phyloP scores from a whole-genome alignment of 805 yeast genomes.

The Wickerhamiella allomyrinae region DNA sequence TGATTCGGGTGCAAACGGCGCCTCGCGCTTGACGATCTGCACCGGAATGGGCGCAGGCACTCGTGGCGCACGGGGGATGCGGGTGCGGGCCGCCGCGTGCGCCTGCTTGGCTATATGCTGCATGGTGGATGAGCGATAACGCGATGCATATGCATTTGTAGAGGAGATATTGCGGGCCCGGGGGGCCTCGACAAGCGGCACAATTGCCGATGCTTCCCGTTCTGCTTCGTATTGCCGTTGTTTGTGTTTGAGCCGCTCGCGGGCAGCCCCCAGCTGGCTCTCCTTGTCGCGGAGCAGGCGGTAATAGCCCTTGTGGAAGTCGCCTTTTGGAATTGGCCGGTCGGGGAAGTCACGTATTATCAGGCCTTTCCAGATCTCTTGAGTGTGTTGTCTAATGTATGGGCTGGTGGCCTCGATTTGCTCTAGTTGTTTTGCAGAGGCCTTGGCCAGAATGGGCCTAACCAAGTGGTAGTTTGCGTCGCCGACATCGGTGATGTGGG shows the following conservation, averaged over 20 bases:
- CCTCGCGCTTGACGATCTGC: not conserved
- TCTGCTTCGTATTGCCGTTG: constrained; percentile 19
- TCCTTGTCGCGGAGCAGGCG: constrained; percentile 27
- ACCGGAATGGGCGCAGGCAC: not conserved
- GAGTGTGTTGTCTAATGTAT: constrained; percentile 20
- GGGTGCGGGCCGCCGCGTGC: constrained; percentile 1
- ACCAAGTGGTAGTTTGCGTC: constrained; percentile 25
- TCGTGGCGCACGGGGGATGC: not conserved
- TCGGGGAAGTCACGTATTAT: constrained; percentile 24
- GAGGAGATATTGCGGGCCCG: not conserved
- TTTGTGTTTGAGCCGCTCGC: constrained; percentile 23
- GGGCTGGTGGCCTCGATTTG: constrained; percentile 22
- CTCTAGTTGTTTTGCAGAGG: constrained; percentile 24
- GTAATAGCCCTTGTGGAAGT: constrained; percentile 20
- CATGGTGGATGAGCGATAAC: constrained; percentile 15
- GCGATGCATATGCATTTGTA: not conserved
- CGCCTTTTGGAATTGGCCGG: constrained; percentile 19
- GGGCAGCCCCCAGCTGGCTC: constrained; percentile 32
- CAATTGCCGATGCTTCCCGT: constrained; percentile 17
- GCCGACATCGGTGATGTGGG: constrained; percentile 26
- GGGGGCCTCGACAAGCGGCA: constrained; percentile 12
- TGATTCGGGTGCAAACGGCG: not conserved
- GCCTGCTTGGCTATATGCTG: constrained; percentile 14
- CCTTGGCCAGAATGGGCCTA: constrained; percentile 23
- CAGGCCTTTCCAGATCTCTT: constrained; percentile 24